These are phyloP conservation scores for Aquilaria malaccensis DNA, from an alignment of 345 rosid genomes.

Conservation along the genomic window DNA sequence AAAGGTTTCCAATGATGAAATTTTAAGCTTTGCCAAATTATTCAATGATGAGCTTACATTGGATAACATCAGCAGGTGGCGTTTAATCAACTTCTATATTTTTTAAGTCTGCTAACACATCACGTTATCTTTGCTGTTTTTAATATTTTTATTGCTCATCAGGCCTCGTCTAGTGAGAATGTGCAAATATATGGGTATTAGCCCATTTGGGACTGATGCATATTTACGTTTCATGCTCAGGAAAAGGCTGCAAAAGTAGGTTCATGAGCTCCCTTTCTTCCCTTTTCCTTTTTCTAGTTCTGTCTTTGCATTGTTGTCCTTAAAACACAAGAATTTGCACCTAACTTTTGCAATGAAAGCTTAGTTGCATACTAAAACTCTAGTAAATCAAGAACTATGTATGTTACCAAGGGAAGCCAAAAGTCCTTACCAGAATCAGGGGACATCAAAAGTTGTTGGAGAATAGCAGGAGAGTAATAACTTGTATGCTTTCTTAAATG, in stretches of 20 bases:
- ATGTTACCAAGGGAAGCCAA: too few relatives aligned
- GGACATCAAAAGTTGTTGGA: too few relatives aligned
- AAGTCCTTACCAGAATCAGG: too few relatives aligned
- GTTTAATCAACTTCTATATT: slow-evolving; percentile 6
- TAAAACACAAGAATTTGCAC: neutral
- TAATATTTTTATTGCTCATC: slow-evolving; percentile 21
- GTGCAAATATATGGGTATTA: slow-evolving; percentile 99
- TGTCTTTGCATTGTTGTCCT: neutral
- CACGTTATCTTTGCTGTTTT: slow-evolving; percentile 7
- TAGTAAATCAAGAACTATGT: too few relatives aligned
- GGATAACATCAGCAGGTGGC: slow-evolving; percentile 92
- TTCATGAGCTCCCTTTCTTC: neutral
- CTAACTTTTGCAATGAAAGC: neutral
- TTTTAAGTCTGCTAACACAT: slow-evolving; percentile 3
- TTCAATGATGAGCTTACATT: slow-evolving; percentile 94
- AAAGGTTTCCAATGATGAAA: slow-evolving; percentile 86
- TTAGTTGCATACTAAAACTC: neutral
- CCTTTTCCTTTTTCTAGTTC: neutral
- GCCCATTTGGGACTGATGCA: slow-evolving; percentile 93
- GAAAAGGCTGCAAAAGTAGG: slow-evolving; percentile 76
- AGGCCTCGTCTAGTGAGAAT: slow-evolving; percentile 93
- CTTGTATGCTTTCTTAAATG: neutral
- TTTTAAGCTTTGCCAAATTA: slow-evolving; percentile 90
- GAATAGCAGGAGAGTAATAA: neutral
- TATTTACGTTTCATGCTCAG: slow-evolving; percentile 93